Evolutionary conservation across 1,284 basidiomycete genomes (phyloP), one percentile per base, ranked within the genome.

Genomic region (Somion occarium): DNA sequence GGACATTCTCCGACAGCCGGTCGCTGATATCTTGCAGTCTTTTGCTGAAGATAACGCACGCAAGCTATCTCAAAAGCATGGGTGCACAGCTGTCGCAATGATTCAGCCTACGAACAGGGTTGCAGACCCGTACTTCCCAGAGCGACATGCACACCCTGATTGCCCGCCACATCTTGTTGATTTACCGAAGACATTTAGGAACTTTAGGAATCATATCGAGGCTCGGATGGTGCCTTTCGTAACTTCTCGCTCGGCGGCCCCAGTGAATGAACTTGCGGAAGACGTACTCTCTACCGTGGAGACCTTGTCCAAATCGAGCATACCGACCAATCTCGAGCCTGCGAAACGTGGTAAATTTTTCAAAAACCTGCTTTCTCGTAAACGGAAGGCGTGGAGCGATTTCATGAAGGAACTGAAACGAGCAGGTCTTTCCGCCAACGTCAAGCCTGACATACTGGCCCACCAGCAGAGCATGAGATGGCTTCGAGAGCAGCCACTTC

Each of bases 301-400:
- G 55, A 71, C 75, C 38, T 76, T 98, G 3, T 76, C 83, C 2
- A 74, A 74, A 12, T 70, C 80, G 12, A 64, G 76, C 0, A 69
- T 86, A 9, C 73, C 82, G 1, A 61, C 63, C 2, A 66, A 64
- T 20, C 56, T 77, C 1, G 64, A 81, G 2, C 71, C 74, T 27
- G 83, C 88, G 55, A 83, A 81, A 44, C 82, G 87, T 48, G 74
- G 75, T 52, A 94, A 92, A 69, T 74, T 81, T 42, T 76, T 82
- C 57, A 97, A 96, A 66, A 81, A 86, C 34, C 69, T 89, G 3
- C 67, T 95, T 46, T 82, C 86, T 5, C 82, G 91, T 26, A 99
- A 99, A 71, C 78, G 90, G 53, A 93, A 93, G 64, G 95, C 94
- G 1, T 95, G 88, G 82, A 84, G 88, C 24, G 93, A 98, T 64